Evolutionary conservation across 2,329 filamentous ascomycete species (phyloP), one percentile per base, ranked within the genome.

Genomic region (Phyllosticta citribraziliensis): DNA sequence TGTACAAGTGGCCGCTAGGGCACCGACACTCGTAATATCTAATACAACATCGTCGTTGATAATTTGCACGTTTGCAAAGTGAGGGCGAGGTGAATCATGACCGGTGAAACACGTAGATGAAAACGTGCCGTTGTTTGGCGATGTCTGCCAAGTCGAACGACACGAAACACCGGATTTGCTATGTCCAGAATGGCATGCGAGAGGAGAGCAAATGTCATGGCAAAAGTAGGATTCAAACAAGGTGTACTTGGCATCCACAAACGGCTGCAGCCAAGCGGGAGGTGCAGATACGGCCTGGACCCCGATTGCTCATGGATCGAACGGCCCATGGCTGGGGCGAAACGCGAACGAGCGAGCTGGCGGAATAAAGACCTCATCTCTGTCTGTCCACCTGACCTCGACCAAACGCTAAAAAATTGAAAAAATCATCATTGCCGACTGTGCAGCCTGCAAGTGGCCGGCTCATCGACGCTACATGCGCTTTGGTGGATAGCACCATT

Each of bases 11-110:
- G 55, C 59, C 59, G 52, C 59, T 61, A 61, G 59, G 59, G 59
- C 59, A 61, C 59, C 59, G 59, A 61, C 51, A 61, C 59, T 61
- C 59, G 54, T 61, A 61, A 61, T 61, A 61, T 61, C 59, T 61
- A 61, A 61, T 61, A 61, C 54, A 61, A 61, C 56, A 56, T 52
- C 52, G 22, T 5, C 52, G 19, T 52, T 52, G 40, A 22, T 8
- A 11, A 12, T 53, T 11, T 53, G 52, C 19, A 24, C 8, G 40
- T 47, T 47, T 47, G 40, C 40, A 47, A 14, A n/a, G 40, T 47
- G 40, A 40, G 22, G 22, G 22, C 22, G 22, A 12, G 1, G 6
- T 47, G 40, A n/a, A n/a, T 47, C n/a, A n/a, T 17, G 8, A 12
- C 35, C 5, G 35, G 10, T 11, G 35, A 40, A 17, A 5, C 17